Evolutionary conservation across 768 basidiomycete species (phyloP), one percentile per base, ranked within the genome.

Genomic region (Lactifluus volemus): DNA sequence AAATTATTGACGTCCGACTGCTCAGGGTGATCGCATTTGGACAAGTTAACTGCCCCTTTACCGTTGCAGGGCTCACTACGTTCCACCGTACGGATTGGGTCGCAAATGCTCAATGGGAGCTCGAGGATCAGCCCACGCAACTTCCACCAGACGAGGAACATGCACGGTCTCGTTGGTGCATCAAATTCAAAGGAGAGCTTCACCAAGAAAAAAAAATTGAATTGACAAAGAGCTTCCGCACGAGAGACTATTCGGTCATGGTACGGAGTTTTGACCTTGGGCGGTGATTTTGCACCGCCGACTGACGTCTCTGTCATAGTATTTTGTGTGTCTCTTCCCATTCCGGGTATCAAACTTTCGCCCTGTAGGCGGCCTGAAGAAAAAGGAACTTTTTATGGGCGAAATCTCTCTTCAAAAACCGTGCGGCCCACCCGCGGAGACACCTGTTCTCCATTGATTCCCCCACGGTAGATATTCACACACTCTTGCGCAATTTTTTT

Each of bases 1-100:
- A 55, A 12, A 47, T 34, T 8, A 60, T 63, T 30, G 42, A 63
- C 4, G 61, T 63, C 19, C 61, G 50, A 11, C 39, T 65, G 6
- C 38, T 56, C 12, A 63, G 57, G 41, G 51, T 44, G 11, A 30
- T 65, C 11, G 58, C 34, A 8, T 65, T 65, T 41, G 64, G 64
- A 48, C 19, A 63, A n/a, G 14, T 21, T 15, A 11, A 57, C 15
- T 25, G 34, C 30, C 58, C 50, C 1, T 38, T 62, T 7, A 21
- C 42, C 5, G 44, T 63, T 17, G 30, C 2, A 39, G 25, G 56
- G 32, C 49, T 38, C 14, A 30, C 2, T 17, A 17, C 49, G 29
- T 57, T 53, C 48, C 17, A 60, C 49, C 39, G 51, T 29, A 34
- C n/a, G 9, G 41, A 60, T 5, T 56, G 47, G 42, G 62, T 6